phyloP scores from a whole-genome alignment of 306 rosid genomes.

The Sphenostylis stenocarpa region DNA sequence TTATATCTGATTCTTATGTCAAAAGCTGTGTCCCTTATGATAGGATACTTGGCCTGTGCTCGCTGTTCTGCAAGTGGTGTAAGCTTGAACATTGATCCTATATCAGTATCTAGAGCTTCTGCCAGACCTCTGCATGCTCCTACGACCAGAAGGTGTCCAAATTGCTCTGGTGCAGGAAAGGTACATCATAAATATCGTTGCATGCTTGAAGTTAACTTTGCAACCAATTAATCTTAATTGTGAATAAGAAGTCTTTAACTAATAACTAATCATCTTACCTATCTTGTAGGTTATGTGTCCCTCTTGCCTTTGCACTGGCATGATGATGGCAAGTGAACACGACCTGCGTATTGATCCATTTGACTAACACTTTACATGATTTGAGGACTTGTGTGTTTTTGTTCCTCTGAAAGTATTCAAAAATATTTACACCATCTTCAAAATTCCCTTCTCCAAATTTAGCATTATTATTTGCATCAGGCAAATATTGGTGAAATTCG shows the following conservation, averaged over 20 bases:
- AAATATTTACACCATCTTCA: too few relatives aligned
- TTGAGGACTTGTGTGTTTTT: background rate
- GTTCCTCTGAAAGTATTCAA: too few relatives aligned
- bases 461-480: background rate
- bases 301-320: slow-evolving; percentile 92
- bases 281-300: slow-evolving; percentile 87
- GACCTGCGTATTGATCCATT: slow-evolving; percentile 91
- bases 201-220: too few relatives aligned
- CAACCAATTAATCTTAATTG: too few relatives aligned
- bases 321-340: slow-evolving; percentile 96
- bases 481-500: too few relatives aligned
- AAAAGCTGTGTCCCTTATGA: background rate
- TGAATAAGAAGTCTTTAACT: background rate
- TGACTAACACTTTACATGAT: slow-evolving; percentile 43
- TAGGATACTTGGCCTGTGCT: slow-evolving; percentile 96
- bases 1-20: slow-evolving; percentile 14
- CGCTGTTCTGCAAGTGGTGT: slow-evolving; percentile 87
- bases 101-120: slow-evolving; percentile 55
- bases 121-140: slow-evolving; percentile 58
- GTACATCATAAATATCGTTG: slow-evolving; percentile 29
- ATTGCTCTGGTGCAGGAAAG: slow-evolving; percentile 94
- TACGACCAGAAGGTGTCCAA: slow-evolving; percentile 52
- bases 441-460: too few relatives aligned
- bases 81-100: slow-evolving; percentile 62
- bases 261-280: background rate